Base-by-base conservation (phyloP, 495 filamentous ascomycete species). In the Talaromyces stipitatus region DNA sequence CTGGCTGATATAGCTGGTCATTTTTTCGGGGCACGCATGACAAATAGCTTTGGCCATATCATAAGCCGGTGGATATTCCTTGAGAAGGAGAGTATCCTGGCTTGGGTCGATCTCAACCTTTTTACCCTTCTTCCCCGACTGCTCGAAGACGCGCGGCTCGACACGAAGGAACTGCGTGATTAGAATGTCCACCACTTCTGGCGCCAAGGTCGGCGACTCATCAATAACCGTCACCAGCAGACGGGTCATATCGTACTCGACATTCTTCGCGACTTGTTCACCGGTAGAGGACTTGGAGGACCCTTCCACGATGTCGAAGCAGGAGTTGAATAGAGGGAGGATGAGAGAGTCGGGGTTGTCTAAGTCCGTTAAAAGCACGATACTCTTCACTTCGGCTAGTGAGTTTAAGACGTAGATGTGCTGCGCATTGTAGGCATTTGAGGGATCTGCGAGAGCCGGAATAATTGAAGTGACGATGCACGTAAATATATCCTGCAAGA, bases 41-140 rank as follows among this genome's bases (percentile, higher is more conserved):
- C 94, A 99, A 27, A 99, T 86, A 5, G 86, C 86, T 69, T 92
- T 95, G 27, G 94, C 91, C 89, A 97, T 96, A 61, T 90, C 89
- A 67, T 99, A 97, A 1, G 94, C 91, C 24, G 90, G 82, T 2
- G 92, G 91, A 36, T 91, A 84, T 55, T 95, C 90, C 64, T 94
- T 95, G 26, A 90, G 69, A 12, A 89, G 70, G 23, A 96, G 77
- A 0, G 87, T 95, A 2, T 84, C 86, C 64, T 96, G 91, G 61
- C 83, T 89, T 23, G 86, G 81, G 55, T 89, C 85, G 8, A 80
- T 56, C 52, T 81, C 84, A 20, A 76, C 75, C 50, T 85, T 88
- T 64, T 84, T 86, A 23, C 73, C 77, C 67, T 81, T 84, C 60
- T 66, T 72, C 30, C 56, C 60, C 23, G 64, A 64, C 45, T 66